Conservation (phyloP, 495 filamentous ascomycete species). For the Trichoderma reesei region DNA sequence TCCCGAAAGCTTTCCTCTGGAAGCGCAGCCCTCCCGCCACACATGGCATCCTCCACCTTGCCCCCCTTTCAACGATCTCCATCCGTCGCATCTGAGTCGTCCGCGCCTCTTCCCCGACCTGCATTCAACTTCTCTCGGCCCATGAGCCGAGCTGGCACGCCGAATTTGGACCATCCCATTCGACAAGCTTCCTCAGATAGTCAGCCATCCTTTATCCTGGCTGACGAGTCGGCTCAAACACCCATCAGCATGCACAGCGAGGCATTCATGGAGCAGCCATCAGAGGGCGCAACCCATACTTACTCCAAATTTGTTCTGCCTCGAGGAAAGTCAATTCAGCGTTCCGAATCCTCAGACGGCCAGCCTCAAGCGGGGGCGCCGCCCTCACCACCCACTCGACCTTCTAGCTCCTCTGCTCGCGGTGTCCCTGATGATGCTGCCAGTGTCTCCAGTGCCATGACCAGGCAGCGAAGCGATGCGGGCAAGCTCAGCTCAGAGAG, state of each 20-base stretch:
- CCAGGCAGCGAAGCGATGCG: slow-evolving; percentile 21
- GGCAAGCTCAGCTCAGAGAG: slow-evolving; percentile 38
- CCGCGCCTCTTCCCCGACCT: slow-evolving; percentile 54
- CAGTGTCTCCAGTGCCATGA: slow-evolving; percentile 27
- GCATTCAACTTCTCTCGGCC: slow-evolving; percentile 92
- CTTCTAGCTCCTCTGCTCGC: slow-evolving; percentile 37
- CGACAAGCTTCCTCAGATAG: slow-evolving; percentile 53
- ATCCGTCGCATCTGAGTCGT: slow-evolving; percentile 69
- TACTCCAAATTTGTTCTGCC: slow-evolving; percentile 79
- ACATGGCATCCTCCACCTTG: slow-evolving; percentile 41
- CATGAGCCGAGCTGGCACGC: slow-evolving; percentile 64
- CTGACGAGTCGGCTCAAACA: slow-evolving; percentile 51
- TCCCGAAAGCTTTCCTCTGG: slow-evolving; percentile 54
- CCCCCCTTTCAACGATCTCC: slow-evolving; percentile 58
- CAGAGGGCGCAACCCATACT: slow-evolving; percentile 44
- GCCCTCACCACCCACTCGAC: slow-evolving; percentile 44
- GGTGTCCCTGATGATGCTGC: slow-evolving; percentile 27
- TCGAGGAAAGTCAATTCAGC: slow-evolving; percentile 65
- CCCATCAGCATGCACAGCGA: slow-evolving; percentile 57
- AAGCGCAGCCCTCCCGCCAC: slow-evolving; percentile 38
- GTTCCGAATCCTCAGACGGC: slow-evolving; percentile 17
- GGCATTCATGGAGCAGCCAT: slow-evolving; percentile 38
- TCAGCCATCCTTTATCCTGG: slow-evolving; percentile 48
- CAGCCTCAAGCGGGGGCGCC: slow-evolving; percentile 25
- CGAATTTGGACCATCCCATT: slow-evolving; percentile 48